phyloP scores from a whole-genome alignment of 2,329 filamentous ascomycete species.

The Sporothrix dimorphospora region DNA sequence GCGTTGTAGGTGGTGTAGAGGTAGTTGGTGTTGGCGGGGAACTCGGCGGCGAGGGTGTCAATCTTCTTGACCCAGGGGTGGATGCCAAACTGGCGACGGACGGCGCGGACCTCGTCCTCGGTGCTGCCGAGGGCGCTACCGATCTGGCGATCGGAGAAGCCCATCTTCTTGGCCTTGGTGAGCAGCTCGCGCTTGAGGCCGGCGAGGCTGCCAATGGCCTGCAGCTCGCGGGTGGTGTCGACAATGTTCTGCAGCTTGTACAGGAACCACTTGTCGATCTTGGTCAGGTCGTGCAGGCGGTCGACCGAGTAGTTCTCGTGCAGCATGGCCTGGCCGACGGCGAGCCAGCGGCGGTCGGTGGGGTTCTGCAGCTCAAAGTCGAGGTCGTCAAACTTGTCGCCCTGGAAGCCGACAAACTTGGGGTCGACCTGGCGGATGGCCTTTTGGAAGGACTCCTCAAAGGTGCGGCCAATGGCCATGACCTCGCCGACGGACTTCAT shows the following conservation, averaged over 20 bases:
- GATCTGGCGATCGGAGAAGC: constrained; percentile 97
- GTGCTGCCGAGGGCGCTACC: constrained; percentile 80
- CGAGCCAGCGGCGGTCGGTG: constrained; percentile 94
- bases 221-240: constrained; percentile 82
- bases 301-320: constrained; percentile 96
- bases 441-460: constrained; percentile 99
- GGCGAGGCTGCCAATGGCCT: constrained; percentile 79
- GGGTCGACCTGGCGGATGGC: constrained; percentile 97
- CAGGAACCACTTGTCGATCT: constrained; percentile 99
- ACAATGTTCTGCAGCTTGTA: constrained; percentile 98
- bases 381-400: constrained; percentile 89
- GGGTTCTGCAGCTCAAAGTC: constrained; percentile 90
- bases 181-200: constrained; percentile 87
- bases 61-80: constrained; percentile 98
- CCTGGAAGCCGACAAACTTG: constrained; percentile 88
- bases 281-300: constrained; percentile 87
- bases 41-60: constrained; percentile 94
- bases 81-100: constrained; percentile 83
- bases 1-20: constrained; percentile 98
- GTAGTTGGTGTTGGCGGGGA: constrained; percentile 93
- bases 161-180: constrained; percentile 92
- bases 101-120: constrained; percentile 87
- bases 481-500: constrained; percentile 99
- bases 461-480: constrained; percentile 98
- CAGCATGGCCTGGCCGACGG: constrained; percentile 96